These are phyloP conservation scores for Pelargonium fulgidum DNA, from an alignment of 441 rosid genomes.

Conservation along the genomic window DNA sequence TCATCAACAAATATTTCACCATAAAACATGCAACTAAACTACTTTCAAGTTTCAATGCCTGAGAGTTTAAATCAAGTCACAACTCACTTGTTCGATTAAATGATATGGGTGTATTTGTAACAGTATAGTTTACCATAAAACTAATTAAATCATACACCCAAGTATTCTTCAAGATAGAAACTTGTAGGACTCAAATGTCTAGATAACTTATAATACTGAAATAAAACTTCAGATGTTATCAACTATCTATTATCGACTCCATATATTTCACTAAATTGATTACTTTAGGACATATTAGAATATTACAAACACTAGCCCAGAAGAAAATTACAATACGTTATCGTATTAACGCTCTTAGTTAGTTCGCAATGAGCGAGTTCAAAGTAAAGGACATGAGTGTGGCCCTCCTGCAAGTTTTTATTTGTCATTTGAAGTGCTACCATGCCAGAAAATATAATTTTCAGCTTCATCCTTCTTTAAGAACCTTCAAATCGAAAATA, in stretches of 20 bases:
- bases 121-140: no score
- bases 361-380: neutral
- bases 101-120: no score
- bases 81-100: neutral
- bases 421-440: no score
- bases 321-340: neutral
- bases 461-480: no score
- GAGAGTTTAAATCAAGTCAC: neutral
- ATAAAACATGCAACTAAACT: conserved; percentile 6
- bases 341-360: neutral
- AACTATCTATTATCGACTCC: neutral
- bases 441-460: no score
- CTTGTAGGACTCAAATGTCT: neutral
- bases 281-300: neutral
- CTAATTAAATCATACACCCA: no score
- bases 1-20: neutral
- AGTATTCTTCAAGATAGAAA: neutral
- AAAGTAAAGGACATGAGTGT: neutral
- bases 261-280: neutral
- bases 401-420: neutral
- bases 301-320: neutral
- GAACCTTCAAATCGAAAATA: no score
- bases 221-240: neutral
- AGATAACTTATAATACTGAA: neutral
- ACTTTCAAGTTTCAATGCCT: neutral